Evolutionary conservation across 805 yeast genomes (phyloP), one percentile per base, ranked within the genome.

Genomic region (Candida odintsovae): DNA sequence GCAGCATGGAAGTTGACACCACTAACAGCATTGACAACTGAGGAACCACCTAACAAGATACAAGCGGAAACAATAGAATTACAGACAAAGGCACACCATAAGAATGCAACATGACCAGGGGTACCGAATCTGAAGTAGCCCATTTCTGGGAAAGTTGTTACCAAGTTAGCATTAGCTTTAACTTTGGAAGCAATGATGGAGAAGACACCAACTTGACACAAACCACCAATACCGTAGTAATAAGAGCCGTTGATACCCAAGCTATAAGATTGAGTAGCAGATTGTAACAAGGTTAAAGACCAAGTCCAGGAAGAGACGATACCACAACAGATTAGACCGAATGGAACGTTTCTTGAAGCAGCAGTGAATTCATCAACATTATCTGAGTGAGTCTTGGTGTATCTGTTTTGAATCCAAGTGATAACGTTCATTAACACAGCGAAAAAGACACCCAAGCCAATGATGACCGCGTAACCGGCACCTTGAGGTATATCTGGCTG

Each of bases 401-500:
- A 70, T 36, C 52, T 61, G 40, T 64, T 64, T 29, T 70, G 66
- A 6, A 67, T 48, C 46, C 58, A 59, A 3, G 77, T 68, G 48
- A 72, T 63, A 23, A 49, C 41, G 31, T 66, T 60, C 76, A 73
- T 73, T 28, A 72, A 48, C 9, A 67, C 50, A 5, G 77, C 76
- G 53, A 73, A 73, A 42, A 69, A 70, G 18, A 69, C 65, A 25
- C 76, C 94, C 7, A 86, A 71, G 16, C 92, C 94, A n/a, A 85
- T 82, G 26, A 86, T 83, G 37, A 85, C 78, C 22, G 83, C 92
- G 55, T 85, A 85, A n/a, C 94, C 92, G 3, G 81, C 86, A 36
- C 84, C 82, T 63, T 83, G 82, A 5, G 83, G 75, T 38, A 80
- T 22, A 42, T 50, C 40, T 13, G 54, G 54, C 28, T 41, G 43